Evolutionary conservation across 768 basidiomycete genomes (phyloP).

Genomic region (Trametes elegans): DNA sequence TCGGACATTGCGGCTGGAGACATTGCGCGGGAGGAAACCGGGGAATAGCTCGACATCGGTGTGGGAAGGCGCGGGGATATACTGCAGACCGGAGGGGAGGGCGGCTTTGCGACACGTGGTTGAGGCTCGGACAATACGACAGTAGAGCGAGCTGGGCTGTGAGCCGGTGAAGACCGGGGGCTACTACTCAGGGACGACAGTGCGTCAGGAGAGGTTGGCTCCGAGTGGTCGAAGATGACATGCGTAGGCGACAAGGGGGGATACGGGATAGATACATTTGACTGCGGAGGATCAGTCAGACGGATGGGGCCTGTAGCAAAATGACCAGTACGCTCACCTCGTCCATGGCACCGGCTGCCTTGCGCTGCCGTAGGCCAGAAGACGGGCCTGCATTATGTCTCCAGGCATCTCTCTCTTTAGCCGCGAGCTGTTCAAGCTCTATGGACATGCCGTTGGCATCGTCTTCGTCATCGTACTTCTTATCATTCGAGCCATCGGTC

Average conservation of each 20-base stretch:
- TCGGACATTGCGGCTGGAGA: conserved; percentile 11
- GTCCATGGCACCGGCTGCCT: conserved; percentile 37
- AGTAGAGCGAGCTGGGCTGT: conserved; percentile 5
- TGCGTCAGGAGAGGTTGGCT: conserved; percentile 10
- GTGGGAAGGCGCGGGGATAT: conserved; percentile 14
- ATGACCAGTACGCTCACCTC: conserved; percentile 39
- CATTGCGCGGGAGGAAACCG: conserved; percentile 10
- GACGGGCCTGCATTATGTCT: conserved; percentile 39
- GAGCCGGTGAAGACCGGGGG: not conserved
- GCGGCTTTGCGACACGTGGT: not conserved
- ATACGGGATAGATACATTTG: conserved; percentile 44
- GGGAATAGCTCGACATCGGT: conserved; percentile 14
- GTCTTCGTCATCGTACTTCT: conserved; percentile 15
- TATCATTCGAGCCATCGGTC: not conserved
- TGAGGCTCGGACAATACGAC: not conserved
- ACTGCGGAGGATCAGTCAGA: conserved; percentile 37
- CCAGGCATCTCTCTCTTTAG: conserved; percentile 54
- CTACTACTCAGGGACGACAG: not conserved
- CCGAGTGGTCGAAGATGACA: conserved; percentile 40
- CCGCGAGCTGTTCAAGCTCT: conserved; percentile 53
- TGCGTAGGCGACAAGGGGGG: conserved; percentile 49
- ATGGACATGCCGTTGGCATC: conserved; percentile 25
- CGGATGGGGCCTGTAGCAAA: not conserved
- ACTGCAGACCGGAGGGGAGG: not conserved
- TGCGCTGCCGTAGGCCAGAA: conserved; percentile 20